Evolutionary conservation across 441 rosid species (phyloP), one percentile per base, ranked within the genome.

Genomic region (Arabidopsis lyrata): DNA sequence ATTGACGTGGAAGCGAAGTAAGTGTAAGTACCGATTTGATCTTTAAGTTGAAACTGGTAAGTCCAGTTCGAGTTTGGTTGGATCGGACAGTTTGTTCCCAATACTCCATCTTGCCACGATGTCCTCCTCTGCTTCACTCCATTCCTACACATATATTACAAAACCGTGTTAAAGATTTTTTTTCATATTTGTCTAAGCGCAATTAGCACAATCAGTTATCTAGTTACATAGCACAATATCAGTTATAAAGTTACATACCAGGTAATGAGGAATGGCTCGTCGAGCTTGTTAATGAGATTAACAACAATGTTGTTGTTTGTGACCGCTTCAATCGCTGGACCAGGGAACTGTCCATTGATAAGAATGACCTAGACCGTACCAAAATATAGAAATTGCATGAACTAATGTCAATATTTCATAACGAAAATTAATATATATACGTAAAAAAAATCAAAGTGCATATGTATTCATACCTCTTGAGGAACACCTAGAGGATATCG

Each of bases 71-170:
- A 31, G 77, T 82, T 81, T 15, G 95, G 92, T 45, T 73, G 92
- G 60, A 94, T 84, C 2, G 93, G 95, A 63, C 98, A 94, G 13
- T 94, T 87, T 63, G 98, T 94, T 63, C 96, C 97, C 34, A 86
- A 76, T 45, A 94, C 95, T 61, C 97, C 97, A 34, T 94, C 95
- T 83, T 94, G 92, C 97, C 98, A 91, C 12, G 86, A 48, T 4
- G 77, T 88, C 74, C 74, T 89, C 74, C 95, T 86, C 59, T 88
- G 96, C 15, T 90, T 84, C 32, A 94, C 60, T 24, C 96, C 98
- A 74, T 86, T 88, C 98, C 98, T 93, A 73, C 34, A 72, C 20
- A 29, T 20, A 49, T 22, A 22, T 47, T 36, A 12, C 16, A 36
- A 55, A 31, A 1, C 20, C 1, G 22, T 55, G 39, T 34, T 55